phyloP scores from a whole-genome alignment of 2,329 filamentous ascomycete genomes.

The Stagonosporopsis chrysanthemi region DNA sequence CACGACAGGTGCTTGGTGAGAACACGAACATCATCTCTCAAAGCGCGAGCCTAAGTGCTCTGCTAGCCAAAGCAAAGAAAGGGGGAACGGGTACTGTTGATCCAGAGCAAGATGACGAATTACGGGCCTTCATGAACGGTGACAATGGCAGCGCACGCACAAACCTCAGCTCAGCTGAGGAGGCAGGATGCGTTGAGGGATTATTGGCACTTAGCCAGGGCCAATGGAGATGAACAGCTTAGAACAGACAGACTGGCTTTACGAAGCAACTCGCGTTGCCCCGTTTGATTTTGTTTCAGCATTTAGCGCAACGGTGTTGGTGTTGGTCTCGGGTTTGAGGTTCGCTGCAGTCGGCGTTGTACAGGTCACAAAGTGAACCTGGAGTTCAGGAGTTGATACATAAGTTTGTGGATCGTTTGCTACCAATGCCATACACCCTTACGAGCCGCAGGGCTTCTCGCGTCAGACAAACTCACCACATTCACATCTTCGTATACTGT shows the following conservation, averaged over 20 bases:
- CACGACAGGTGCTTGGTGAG: conserved; percentile 57
- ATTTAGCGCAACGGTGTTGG: conserved; percentile 22
- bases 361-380: background rate
- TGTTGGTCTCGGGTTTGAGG: conserved; percentile 12
- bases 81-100: conserved; percentile 46
- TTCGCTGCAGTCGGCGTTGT: conserved; percentile 9
- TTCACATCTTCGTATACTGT: background rate
- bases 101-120: conserved; percentile 65
- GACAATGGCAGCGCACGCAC: conserved; percentile 67
- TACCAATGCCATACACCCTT: conserved; percentile 2
- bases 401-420: background rate
- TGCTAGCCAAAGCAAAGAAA: conserved; percentile 46
- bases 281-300: conserved; percentile 13
- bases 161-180: conserved; percentile 58
- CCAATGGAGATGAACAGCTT: conserved; percentile 70
- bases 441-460: background rate
- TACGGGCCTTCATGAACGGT: conserved; percentile 76
- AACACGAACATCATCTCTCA: conserved; percentile 53
- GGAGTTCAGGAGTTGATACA: conserved; percentile 10
- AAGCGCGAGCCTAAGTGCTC: conserved; percentile 46
- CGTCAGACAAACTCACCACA: background rate
- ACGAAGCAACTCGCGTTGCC: background rate
- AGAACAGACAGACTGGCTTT: too few species aligned
- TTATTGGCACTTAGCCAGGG: conserved; percentile 88
- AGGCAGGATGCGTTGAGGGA: conserved; percentile 90